phyloP scores from a whole-genome alignment of 2,329 filamentous ascomycete species.

The Aspergillus pseudoterreus region DNA sequence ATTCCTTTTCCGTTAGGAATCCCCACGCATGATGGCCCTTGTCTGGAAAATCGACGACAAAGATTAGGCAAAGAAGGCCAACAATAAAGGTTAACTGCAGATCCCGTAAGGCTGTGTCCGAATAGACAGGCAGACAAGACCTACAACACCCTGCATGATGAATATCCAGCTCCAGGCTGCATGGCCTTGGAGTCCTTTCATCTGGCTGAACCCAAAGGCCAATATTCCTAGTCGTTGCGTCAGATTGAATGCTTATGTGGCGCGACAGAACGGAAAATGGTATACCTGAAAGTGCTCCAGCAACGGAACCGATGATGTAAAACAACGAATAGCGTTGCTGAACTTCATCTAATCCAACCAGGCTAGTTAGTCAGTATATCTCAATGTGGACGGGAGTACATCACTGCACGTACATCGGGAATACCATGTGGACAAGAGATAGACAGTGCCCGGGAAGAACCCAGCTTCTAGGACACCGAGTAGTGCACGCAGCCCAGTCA shows the following conservation, averaged over 20 bases:
- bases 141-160: constrained; percentile 49
- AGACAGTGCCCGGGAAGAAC: constrained; percentile 68
- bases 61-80: constrained; percentile 25
- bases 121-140: constrained; percentile 2
- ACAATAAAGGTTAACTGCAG: constrained; percentile 4
- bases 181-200: constrained; percentile 42
- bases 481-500: constrained; percentile 23
- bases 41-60: constrained; percentile 40
- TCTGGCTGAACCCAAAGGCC: constrained; percentile 40
- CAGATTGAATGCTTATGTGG: too few species aligned
- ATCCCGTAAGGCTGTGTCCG: background rate
- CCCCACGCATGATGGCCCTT: constrained; percentile 28
- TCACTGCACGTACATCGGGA: constrained; percentile 36
- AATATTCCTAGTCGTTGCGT: constrained; percentile 22
- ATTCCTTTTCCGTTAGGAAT: constrained; percentile 39
- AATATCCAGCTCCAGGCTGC: constrained; percentile 55
- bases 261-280: too few species aligned
- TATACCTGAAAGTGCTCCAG: constrained; percentile 46
- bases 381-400: background rate
- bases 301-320: constrained; percentile 48
- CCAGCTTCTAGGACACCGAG: constrained; percentile 38
- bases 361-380: background rate
- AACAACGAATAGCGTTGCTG: constrained; percentile 41
- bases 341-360: constrained; percentile 21
- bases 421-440: constrained; percentile 72